A percentile compares a stretch with the other conserved stretches of the same genome.
These are phyloP conservation scores for Tephrocybe sp. DNA, from an alignment of 768 basidiomycete genomes.

Conservation along the genomic window DNA sequence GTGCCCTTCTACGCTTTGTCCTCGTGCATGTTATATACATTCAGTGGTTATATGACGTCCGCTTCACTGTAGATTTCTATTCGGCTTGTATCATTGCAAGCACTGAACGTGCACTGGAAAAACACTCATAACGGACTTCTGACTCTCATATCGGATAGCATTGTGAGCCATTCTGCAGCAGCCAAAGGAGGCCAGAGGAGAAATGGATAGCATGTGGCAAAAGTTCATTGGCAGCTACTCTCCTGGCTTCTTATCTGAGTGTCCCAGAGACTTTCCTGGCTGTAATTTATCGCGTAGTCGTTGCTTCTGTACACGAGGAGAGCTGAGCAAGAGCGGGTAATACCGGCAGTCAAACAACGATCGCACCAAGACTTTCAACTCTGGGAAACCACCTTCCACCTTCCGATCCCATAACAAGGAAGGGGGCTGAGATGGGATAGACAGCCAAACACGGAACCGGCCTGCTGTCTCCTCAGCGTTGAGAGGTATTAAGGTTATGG, in stretches of 20 bases:
- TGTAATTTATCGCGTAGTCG: slow-evolving; percentile 79
- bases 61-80: no score
- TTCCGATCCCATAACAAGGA: slow-evolving; percentile 87
- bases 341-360: neutral
- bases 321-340: neutral
- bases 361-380: slow-evolving; percentile 73
- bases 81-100: no score
- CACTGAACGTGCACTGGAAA: no score
- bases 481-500: slow-evolving; percentile 70
- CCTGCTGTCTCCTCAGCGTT: slow-evolving; percentile 83
- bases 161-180: no score
- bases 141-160: no score
- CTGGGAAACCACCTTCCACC: slow-evolving; percentile 87
- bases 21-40: no score
- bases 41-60: no score
- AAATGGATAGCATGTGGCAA: no score
- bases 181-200: no score
- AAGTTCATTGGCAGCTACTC: no score
- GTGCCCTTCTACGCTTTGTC: no score
- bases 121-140: no score
- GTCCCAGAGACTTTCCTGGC: slow-evolving; percentile 80
- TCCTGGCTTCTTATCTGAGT: slow-evolving; percentile 67
- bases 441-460: slow-evolving; percentile 89
- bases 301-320: slow-evolving; percentile 64
- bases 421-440: slow-evolving; percentile 33